Evolutionary conservation across 805 yeast species (phyloP).

Genomic region (Barnettozyma populi): DNA sequence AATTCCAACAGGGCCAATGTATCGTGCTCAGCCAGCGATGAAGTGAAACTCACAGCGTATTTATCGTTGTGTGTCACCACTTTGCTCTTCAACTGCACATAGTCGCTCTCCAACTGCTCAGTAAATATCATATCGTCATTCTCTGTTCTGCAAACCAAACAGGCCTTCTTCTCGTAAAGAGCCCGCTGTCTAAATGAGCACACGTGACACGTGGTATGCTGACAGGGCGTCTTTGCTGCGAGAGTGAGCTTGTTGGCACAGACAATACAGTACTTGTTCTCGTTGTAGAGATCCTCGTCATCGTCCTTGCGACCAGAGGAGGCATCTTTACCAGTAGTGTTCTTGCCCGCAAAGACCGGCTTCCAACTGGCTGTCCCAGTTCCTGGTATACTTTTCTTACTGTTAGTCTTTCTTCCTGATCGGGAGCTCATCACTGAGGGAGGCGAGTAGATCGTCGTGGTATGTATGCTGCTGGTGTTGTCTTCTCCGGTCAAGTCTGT

Average conservation of each 20-base stretch:
- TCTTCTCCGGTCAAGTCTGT: too few species aligned
- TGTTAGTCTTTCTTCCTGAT: background rate
- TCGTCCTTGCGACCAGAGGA: constrained; percentile 7
- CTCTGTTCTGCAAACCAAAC: constrained; percentile 82
- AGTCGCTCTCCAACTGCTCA: constrained; percentile 35
- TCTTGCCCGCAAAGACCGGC: constrained; percentile 7
- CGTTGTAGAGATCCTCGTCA: constrained; percentile 31
- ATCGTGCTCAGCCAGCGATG: constrained; percentile 38
- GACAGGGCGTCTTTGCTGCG: constrained; percentile 75
- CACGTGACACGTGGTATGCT: constrained; percentile 74
- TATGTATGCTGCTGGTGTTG: too few species aligned
- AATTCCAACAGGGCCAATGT: constrained; percentile 49
- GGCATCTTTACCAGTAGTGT: background rate
- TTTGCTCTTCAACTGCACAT: constrained; percentile 31
- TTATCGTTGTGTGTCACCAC: constrained; percentile 36
- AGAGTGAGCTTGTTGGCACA: constrained; percentile 71
- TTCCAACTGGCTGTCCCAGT: constrained; percentile 1
- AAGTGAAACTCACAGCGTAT: constrained; percentile 56
- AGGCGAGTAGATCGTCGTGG: background rate
- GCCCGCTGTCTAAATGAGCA: constrained; percentile 85
- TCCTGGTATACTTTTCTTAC: background rate
- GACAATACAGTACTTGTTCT: constrained; percentile 59
- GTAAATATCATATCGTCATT: constrained; percentile 54
- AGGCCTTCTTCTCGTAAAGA: constrained; percentile 62
- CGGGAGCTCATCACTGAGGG: background rate